phyloP scores from a whole-genome alignment of 1,139 yeast genomes.

The Insectozyma bohioensis region DNA sequence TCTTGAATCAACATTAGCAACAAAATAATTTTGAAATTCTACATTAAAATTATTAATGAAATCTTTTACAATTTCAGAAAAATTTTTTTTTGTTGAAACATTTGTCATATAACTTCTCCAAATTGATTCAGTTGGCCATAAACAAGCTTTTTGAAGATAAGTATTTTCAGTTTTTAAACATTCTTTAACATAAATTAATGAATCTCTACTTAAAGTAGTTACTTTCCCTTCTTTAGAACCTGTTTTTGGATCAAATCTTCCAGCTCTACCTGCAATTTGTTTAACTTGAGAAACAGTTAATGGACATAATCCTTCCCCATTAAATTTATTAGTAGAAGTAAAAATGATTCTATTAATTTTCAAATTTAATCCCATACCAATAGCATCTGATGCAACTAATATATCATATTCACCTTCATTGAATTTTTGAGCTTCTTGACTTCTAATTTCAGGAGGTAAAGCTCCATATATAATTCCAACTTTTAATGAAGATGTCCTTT shows the following conservation, averaged over 20 bases:
- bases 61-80: conserved; percentile 44
- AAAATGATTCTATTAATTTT: conserved; percentile 80
- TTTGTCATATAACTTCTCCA: conserved; percentile 60
- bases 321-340: conserved; percentile 63
- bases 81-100: conserved; percentile 46
- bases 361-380: conserved; percentile 95
- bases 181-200: conserved; percentile 41
- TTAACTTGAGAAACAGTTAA: conserved; percentile 69
- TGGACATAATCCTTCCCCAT: conserved; percentile 54
- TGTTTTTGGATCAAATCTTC: conserved; percentile 54
- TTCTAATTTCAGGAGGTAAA: conserved; percentile 91
- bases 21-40: conserved; percentile 30
- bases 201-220: conserved; percentile 48
- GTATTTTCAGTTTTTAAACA: conserved; percentile 48
- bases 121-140: conserved; percentile 70
- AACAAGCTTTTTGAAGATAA: conserved; percentile 52
- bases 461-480: conserved; percentile 96
- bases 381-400: conserved; percentile 92
- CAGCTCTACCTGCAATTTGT: conserved; percentile 98
- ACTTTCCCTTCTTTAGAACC: conserved; percentile 59
- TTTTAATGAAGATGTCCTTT: conserved; percentile 55
- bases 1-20: conserved; percentile 48
- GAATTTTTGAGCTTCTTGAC: conserved; percentile 77
- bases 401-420: conserved; percentile 75
- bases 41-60: conserved; percentile 43